Evolutionary conservation across 2,329 filamentous ascomycete species (phyloP).

Genomic region (Aspergillus cejpii): DNA sequence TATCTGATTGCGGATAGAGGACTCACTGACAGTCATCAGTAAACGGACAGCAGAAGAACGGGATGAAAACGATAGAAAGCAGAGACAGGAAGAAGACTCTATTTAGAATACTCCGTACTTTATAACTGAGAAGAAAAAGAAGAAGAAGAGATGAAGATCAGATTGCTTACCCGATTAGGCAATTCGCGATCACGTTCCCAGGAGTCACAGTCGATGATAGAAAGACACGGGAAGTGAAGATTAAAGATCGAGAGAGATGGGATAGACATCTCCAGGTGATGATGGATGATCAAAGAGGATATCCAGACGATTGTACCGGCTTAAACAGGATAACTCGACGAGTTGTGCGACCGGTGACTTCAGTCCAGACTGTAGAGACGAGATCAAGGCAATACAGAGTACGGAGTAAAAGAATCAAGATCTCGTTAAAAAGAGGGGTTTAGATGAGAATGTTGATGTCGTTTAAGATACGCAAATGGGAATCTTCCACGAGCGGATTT

Average conservation of each 20-base stretch:
- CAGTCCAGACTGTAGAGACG: too few species aligned
- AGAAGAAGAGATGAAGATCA: constrained; percentile 1
- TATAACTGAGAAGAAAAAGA: constrained; percentile 4
- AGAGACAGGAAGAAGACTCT: not conserved
- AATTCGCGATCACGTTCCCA: constrained; percentile 1
- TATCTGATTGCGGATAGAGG: too few species aligned
- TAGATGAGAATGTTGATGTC: not conserved
- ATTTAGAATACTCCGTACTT: not conserved
- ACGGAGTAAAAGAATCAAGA: too few species aligned
- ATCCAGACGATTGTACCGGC: not conserved
- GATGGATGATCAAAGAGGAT: too few species aligned
- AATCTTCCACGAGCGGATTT: not conserved
- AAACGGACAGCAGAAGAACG: not conserved
- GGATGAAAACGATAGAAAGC: not conserved
- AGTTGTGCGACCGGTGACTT: not conserved
- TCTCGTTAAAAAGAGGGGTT: not conserved
- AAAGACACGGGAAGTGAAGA: not conserved
- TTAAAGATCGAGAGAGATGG: too few species aligned
- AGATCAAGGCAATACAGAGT: too few species aligned
- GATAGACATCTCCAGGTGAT: too few species aligned
- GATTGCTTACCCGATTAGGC: constrained; percentile 14
- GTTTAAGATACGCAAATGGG: not conserved
- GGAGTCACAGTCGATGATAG: too few species aligned
- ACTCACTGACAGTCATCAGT: too few species aligned
- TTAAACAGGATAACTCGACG: not conserved